phyloP scores from a whole-genome alignment of 768 basidiomycete genomes.

The Collybia sordida region DNA sequence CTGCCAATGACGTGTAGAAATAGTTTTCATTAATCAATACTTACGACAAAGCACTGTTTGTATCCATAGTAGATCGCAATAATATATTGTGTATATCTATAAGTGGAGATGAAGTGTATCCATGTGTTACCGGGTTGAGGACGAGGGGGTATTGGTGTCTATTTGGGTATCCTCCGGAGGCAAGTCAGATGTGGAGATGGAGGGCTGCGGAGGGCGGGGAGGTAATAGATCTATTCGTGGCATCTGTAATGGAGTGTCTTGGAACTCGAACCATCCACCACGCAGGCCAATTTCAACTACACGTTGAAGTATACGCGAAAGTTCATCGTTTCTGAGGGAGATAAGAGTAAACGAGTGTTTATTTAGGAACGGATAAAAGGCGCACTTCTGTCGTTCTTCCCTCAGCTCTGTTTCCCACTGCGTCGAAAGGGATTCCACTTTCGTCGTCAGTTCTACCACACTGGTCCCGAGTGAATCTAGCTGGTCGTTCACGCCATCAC shows the following conservation, averaged over 20 bases:
- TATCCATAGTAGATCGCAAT: conserved; percentile 1
- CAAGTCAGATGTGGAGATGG: conserved; percentile 1
- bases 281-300: conserved; percentile 68
- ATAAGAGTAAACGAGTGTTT: background rate
- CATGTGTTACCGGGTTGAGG: background rate
- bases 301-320: conserved; percentile 63
- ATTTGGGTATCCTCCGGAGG: conserved; percentile 11
- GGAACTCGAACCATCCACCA: conserved; percentile 64
- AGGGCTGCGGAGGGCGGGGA: background rate
- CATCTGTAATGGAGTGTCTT: conserved; percentile 52
- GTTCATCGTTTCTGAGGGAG: conserved; percentile 57
- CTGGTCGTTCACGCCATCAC: conserved; percentile 70
- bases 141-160: conserved; percentile 5
- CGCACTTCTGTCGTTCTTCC: conserved; percentile 47
- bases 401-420: conserved; percentile 43
- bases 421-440: conserved; percentile 38
- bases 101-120: conserved; percentile 1
- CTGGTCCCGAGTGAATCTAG: conserved; percentile 55
- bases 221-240: conserved; percentile 15
- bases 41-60: background rate
- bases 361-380: conserved; percentile 9
- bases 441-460: conserved; percentile 44
- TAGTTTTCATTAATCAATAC: background rate
- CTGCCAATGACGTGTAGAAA: background rate
- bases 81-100: background rate